Evolutionary conservation across 495 filamentous ascomycete genomes (phyloP).

Genomic region (Jackrogersella minutella): DNA sequence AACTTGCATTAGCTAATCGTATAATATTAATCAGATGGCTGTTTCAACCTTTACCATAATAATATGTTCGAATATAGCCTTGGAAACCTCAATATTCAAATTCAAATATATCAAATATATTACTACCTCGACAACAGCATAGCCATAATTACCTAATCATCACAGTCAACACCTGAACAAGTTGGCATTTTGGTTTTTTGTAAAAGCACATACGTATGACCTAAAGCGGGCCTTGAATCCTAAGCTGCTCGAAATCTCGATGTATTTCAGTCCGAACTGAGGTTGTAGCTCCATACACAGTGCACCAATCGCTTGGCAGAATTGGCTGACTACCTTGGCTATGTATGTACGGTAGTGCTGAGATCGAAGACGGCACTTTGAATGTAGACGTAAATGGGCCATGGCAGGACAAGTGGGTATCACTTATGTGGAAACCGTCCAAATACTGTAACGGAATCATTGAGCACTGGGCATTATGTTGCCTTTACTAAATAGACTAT

Average conservation of each 20-base stretch:
- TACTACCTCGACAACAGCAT: too few species aligned
- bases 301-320: slow-evolving; percentile 21
- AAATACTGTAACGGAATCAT: slow-evolving; percentile 11
- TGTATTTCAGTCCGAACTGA: slow-evolving; percentile 13
- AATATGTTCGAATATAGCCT: too few species aligned
- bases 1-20: slow-evolving; percentile 5
- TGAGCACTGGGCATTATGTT: slow-evolving; percentile 8
- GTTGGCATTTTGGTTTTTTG: background rate
- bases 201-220: background rate
- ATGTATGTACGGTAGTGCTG: slow-evolving; percentile 12
- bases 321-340: slow-evolving; percentile 8
- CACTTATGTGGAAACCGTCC: slow-evolving; percentile 4
- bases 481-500: slow-evolving; percentile 14
- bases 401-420: slow-evolving; percentile 41
- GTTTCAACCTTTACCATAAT: background rate
- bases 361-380: slow-evolving; percentile 30
- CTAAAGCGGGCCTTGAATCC: background rate
- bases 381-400: slow-evolving; percentile 28
- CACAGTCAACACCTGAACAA: slow-evolving; percentile 3
- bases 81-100: too few species aligned
- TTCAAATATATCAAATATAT: too few species aligned
- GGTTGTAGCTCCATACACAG: slow-evolving; percentile 10
- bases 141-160: too few species aligned
- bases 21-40: background rate
- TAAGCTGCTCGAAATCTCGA: slow-evolving; percentile 5